Conservation (phyloP, 1,139 yeast species). For the Geotrichum histeridarum region DNA sequence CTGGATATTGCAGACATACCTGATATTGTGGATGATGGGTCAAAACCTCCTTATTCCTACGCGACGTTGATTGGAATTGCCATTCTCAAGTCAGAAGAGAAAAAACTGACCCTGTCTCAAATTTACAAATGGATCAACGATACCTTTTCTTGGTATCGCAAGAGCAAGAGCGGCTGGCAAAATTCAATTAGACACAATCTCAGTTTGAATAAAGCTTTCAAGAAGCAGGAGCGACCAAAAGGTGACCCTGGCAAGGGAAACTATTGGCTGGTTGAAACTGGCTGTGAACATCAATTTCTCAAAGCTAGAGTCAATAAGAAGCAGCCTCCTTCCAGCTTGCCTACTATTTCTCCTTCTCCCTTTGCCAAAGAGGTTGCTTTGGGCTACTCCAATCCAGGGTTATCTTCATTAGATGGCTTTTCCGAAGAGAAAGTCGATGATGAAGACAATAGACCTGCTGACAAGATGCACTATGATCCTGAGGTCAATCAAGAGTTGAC, state of each 20-base stretch:
- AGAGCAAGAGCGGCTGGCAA: slow-evolving; percentile 89
- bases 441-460: slow-evolving; percentile 4
- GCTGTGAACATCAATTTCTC: slow-evolving; percentile 76
- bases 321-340: slow-evolving; percentile 3
- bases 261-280: slow-evolving; percentile 87
- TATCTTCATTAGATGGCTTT: not conserved
- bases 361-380: not conserved
- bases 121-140: slow-evolving; percentile 91
- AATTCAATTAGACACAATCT: slow-evolving; percentile 83
- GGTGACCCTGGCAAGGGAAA: slow-evolving; percentile 88
- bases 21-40: slow-evolving; percentile 44
- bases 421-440: not conserved
- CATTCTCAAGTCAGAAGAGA: slow-evolving; percentile 73
- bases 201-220: slow-evolving; percentile 79
- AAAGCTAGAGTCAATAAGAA: slow-evolving; percentile 38
- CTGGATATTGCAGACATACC: slow-evolving; percentile 33
- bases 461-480: slow-evolving; percentile 7
- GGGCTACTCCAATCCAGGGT: not conserved
- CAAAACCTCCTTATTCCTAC: slow-evolving; percentile 89
- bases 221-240: slow-evolving; percentile 85
- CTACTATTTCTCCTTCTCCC: slow-evolving; percentile 10
- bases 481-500: slow-evolving; percentile 2
- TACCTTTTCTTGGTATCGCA: slow-evolving; percentile 74
- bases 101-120: slow-evolving; percentile 79
- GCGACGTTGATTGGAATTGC: slow-evolving; percentile 95